Conservation (phyloP, 352 stramenopile species). For the Pythium dissimile region DNA sequence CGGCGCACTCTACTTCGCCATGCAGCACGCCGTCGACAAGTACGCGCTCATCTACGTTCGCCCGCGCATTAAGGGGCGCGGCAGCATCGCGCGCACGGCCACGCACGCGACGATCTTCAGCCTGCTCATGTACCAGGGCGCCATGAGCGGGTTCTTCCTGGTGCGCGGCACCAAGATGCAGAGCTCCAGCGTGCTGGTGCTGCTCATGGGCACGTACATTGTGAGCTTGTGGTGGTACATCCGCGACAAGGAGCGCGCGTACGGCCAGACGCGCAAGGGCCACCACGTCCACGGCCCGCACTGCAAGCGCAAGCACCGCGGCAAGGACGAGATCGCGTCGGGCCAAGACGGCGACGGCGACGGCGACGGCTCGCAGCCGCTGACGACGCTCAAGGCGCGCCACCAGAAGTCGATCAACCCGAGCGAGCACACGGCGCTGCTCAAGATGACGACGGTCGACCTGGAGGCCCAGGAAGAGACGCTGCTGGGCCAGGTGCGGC, state of each 20-base stretch:
- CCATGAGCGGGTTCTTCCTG: conserved; percentile 85
- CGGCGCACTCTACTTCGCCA: conserved; percentile 77
- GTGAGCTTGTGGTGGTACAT: conserved; percentile 80
- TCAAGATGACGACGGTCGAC: conserved; percentile 18
- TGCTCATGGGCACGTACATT: conserved; percentile 85
- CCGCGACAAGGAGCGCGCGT: conserved; percentile 78
- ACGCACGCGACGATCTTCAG: conserved; percentile 79
- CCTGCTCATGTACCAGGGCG: conserved; percentile 75
- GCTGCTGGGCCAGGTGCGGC: conserved; percentile 34
- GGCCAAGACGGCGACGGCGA: not conserved
- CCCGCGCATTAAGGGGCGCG: conserved; percentile 78
- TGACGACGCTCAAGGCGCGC: not conserved
- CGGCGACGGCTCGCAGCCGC: not conserved
- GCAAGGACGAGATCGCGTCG: not conserved
- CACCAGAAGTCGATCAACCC: conserved; percentile 1
- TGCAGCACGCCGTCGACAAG: conserved; percentile 85
- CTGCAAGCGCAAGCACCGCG: conserved; percentile 33
- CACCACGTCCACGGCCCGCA: conserved; percentile 31
- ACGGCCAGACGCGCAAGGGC: conserved; percentile 34
- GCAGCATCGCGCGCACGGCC: conserved; percentile 75
- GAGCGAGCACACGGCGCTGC: conserved; percentile 11
- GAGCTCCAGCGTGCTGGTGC: conserved; percentile 59
- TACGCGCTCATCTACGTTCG: conserved; percentile 79
- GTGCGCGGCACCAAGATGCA: conserved; percentile 73
- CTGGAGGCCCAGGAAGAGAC: conserved; percentile 27